phyloP scores from a whole-genome alignment of 2,329 filamentous ascomycete genomes.

The Monascus ruber region DNA sequence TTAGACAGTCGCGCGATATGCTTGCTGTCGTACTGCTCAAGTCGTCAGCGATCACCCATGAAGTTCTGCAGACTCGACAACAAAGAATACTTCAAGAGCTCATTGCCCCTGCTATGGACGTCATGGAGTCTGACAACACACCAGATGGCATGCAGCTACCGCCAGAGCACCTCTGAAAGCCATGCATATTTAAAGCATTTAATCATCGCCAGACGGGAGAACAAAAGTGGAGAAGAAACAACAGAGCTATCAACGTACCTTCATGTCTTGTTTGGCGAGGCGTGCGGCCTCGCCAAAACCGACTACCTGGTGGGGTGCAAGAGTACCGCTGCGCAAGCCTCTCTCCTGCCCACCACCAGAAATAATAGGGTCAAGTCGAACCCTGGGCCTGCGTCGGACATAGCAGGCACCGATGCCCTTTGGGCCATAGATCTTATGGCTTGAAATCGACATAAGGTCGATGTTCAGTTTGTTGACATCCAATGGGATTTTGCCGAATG shows the following conservation, averaged over 20 bases:
- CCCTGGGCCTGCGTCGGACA: conserved; percentile 80
- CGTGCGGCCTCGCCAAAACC: conserved; percentile 94
- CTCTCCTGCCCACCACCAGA: conserved; percentile 92
- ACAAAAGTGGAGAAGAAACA: conserved; percentile 6
- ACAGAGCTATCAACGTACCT: conserved; percentile 49
- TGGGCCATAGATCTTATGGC: conserved; percentile 96
- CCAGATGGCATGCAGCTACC: conserved; percentile 23
- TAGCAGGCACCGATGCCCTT: conserved; percentile 97
- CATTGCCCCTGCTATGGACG: conserved; percentile 58
- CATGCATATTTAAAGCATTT: conserved; percentile 76
- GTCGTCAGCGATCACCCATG: conserved; percentile 7
- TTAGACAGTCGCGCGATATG: conserved; percentile 75
- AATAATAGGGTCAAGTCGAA: conserved; percentile 91
- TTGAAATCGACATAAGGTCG: conserved; percentile 96
- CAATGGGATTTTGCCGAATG: conserved; percentile 94
- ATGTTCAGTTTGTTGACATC: conserved; percentile 98
- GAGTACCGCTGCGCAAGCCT: conserved; percentile 84
- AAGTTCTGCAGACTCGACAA: conserved; percentile 12
- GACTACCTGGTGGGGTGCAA: conserved; percentile 77
- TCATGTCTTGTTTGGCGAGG: conserved; percentile 79
- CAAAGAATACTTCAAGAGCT: conserved; percentile 12
- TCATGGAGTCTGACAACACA: conserved; percentile 42
- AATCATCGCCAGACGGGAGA: conserved; percentile 49
- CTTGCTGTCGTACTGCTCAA: conserved; percentile 74
- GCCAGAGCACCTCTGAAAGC: conserved; percentile 70